Evolutionary conservation across 768 basidiomycete genomes (phyloP), one percentile per base, ranked within the genome.

Genomic region (Suillus ampliporus): DNA sequence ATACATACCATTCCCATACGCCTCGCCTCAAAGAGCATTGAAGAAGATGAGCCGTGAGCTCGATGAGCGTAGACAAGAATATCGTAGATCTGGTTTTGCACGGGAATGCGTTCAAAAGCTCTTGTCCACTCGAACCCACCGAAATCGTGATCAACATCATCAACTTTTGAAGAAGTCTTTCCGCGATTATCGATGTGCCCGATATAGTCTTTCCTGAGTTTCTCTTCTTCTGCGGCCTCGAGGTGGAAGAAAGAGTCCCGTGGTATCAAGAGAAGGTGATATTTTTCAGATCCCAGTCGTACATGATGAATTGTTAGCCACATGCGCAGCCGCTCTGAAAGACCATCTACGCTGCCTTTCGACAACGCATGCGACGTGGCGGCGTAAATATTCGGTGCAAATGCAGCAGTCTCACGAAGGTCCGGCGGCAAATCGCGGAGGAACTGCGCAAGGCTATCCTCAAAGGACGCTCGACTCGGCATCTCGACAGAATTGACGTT

Each of bases 1-100:
- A 37, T 31, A 78, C 87, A 75, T 68, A 90, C 89, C 64, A 89
- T 84, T 65, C 87, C 85, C 17, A 87, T 79, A 58, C 82, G 80
- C 58, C 83, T 79, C 43, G 83, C 77, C 72, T 88, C 86, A 61
- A 76, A 75, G 58, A 90, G 75, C 81, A 88, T 89, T 17, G 79
- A 77, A 5, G 81, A 65, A 10, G 87, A 77, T 21, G 83, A 79
- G 19, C 79, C 80, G 68, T 90, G 89, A 19, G 81, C 77, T 14
- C 87, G 79, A 69, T 90, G 89, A 3, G 85, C 86, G 67, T 86
- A 90, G 26, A 86, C 86, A 46, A 90, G 73, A 62, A 89, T 80
- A 70, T 90, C 89, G 61, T 88, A 90, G 65, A 90, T 83, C 68
- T 90, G 89, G 26, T 82, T 77, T 58, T 84, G 84, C 56, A 89